Base-by-base conservation (phyloP, 805 yeast genomes). In the Cyberlindnera suaveolens region DNA sequence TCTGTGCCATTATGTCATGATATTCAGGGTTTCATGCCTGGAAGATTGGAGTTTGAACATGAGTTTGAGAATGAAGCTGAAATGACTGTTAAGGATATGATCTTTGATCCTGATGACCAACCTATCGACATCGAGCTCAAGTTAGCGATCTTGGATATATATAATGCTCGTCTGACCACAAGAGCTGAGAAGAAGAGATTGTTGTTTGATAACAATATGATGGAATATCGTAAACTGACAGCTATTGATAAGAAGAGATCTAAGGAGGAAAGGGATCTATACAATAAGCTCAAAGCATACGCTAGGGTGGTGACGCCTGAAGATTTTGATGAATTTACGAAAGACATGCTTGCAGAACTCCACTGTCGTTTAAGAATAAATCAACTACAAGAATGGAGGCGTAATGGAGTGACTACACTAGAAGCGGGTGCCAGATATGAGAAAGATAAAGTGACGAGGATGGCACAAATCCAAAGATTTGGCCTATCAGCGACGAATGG, bases 31-130 rank as follows among this genome's bases (percentile, higher is more conserved):
- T 93, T 82, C 61, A 93, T 93, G 99, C 99, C 99, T 33, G 99
- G 98, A 35, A 78, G 99, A 57, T 69, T 93, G 48, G 99, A 93
- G 63, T 93, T 93, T 62, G 99, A 93, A 57, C 87, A 83, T 46
- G 99, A 93, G 62, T 89, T 85, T 33, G 99, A 93, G 61, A 93
- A 93, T 56, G 99, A 93, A 43, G 98, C 99, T 0, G 99, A 93
- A 64, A 72, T 83, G 43, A 82, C 93, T 0, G 87, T 93, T 16
- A 93, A 93, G 59, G 99, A 93, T 61, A 87, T 93, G 95, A 76
- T 83, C 2, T 93, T 95, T 58, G 98, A 93, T 55, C 86, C 91
- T 0, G 98, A 91, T 50, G 99, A 93, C 57, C 80, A 81, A 42
- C 79, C 83, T 18, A 80, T 82, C 34, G 99, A 93, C 60, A 84